Base-by-base conservation (phyloP, 2,329 filamentous ascomycete species). In the Fusarium caatingaense region DNA sequence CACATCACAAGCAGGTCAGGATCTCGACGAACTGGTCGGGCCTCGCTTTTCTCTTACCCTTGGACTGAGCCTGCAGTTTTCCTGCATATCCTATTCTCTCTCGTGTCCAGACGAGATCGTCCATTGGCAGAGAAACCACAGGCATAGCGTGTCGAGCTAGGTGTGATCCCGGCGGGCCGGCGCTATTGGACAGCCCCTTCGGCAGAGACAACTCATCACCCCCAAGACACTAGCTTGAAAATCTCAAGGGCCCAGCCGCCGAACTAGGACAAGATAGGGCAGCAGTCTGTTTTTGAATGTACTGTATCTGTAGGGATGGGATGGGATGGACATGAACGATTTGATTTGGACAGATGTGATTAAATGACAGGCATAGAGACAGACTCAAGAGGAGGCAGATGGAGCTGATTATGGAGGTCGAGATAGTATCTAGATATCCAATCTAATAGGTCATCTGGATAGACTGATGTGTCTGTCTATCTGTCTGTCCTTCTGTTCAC, bases 171-270 rank as follows among this genome's bases (percentile, higher is more conserved):
- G 70, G 76, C 69, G 51, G 47, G 60, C 71, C 58, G 65, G 71
- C 72, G 66, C 73, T 68, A 81, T 81, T 80, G 79, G 79, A 66
- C 71, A 77, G 72, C 70, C 40, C 71, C 45, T 27, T 74, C 78
- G 74, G 78, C 78, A 80, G 56, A 79, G 79, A 79, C 79, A 81
- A 71, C 79, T 77, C 79, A 81, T 80, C 79, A 80, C 57, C 66
- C 68, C 42, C 28, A 51, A 64, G 55, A 42, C 55, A 60, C 66
- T 68, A 68, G 65, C 66, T 37, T 66, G 55, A 54, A 53, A 68
- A 68, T 51, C 64, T 59, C 32, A 59, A 60, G 63, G 63, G 44
- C 50, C 56, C 61, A 69, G 67, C 66, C 55, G 61, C 61, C 49
- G 28, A 41, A 32, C 45, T 40, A 25, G 40, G 46, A 56, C 44